A percentile compares a stretch with the other conserved stretches of the same genome.
phyloP scores from a whole-genome alignment of 2,329 filamentous ascomycete genomes.

The Fusarium denticulatum region DNA sequence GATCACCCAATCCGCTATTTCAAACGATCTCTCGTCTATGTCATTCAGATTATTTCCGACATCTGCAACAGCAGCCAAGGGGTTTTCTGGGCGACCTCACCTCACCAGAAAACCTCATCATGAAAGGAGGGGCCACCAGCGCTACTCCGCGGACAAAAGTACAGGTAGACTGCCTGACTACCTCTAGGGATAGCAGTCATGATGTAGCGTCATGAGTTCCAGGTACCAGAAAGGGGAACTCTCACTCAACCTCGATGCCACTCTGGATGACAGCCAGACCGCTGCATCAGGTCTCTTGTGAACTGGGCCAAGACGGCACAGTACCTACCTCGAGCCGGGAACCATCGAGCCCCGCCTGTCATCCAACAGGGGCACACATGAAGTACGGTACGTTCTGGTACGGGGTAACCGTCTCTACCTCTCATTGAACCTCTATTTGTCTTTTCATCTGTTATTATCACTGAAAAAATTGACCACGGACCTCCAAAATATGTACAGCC shows the following conservation, averaged over 20 bases:
- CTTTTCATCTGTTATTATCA: conserved; percentile 13
- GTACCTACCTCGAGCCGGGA: conserved; percentile 32
- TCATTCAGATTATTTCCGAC: conserved; percentile 21
- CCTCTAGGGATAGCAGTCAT: conserved; percentile 9
- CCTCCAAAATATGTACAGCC: conserved; percentile 5
- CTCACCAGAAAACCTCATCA: conserved; percentile 19
- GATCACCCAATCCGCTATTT: conserved; percentile 26
- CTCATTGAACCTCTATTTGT: conserved; percentile 2
- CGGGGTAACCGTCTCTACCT: conserved; percentile 27
- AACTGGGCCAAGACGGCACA: conserved; percentile 19
- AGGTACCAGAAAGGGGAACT: conserved; percentile 30
- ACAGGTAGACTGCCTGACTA: neutral
- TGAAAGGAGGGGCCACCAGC: conserved; percentile 31
- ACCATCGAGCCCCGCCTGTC: conserved; percentile 22
- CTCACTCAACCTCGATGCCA: conserved; percentile 2
- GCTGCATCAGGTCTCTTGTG: conserved; percentile 20
- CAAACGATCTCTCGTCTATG: neutral
- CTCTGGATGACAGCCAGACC: conserved; percentile 6
- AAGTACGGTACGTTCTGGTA: conserved; percentile 26
- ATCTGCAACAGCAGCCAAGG: conserved; percentile 12
- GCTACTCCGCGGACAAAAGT: conserved; percentile 16
- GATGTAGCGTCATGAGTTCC: conserved; percentile 30
- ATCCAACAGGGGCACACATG: conserved; percentile 16
- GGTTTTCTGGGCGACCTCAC: conserved; percentile 17
- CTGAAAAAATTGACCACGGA: conserved; percentile 2